Percentiles rank a stretch among this genome's conserved stretches.
phyloP scores from a whole-genome alignment of 495 filamentous ascomycete species.

The Penicillium pulvis region DNA sequence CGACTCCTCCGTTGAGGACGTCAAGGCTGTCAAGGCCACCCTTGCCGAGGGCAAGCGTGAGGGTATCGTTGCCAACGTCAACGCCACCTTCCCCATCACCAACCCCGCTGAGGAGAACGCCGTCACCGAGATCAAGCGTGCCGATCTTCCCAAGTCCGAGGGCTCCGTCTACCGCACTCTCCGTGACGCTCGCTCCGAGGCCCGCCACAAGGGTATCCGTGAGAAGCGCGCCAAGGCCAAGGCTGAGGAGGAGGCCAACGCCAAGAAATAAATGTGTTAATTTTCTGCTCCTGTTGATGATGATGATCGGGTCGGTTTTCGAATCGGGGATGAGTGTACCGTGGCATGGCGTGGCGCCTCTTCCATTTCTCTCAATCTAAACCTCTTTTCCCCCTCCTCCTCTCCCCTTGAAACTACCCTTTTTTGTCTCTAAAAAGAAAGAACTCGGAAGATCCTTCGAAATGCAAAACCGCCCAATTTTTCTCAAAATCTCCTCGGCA shows the following conservation, averaged over 20 bases:
- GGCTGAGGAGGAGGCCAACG: constrained; percentile 82
- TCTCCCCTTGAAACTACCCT: constrained; percentile 18
- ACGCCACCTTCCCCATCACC: constrained; percentile 67
- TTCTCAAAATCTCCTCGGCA: constrained; percentile 17
- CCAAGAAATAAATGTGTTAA: constrained; percentile 81
- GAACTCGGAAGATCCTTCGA: constrained; percentile 46
- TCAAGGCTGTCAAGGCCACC: constrained; percentile 67
- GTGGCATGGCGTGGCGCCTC: constrained; percentile 46
- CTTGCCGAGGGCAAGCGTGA: constrained; percentile 55
- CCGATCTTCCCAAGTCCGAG: constrained; percentile 72
- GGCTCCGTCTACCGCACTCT: constrained; percentile 85
- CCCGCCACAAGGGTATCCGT: constrained; percentile 75
- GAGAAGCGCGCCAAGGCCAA: constrained; percentile 94
- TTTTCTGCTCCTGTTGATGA: constrained; percentile 50
- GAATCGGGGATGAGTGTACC: constrained; percentile 44
- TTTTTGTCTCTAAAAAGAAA: constrained; percentile 45
- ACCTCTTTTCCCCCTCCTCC: constrained; percentile 24
- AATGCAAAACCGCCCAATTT: constrained; percentile 46
- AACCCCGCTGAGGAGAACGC: constrained; percentile 58
- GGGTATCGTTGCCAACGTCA: constrained; percentile 56
- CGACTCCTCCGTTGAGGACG: constrained; percentile 85
- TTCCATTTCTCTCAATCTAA: constrained; percentile 35
- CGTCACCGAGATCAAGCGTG: constrained; percentile 78
- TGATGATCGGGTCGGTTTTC: constrained; percentile 52
- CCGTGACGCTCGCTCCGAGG: constrained; percentile 82